These are phyloP conservation scores for Amesomyces nigricolor DNA, from an alignment of 2,329 filamentous ascomycete genomes.

Conservation along the genomic window DNA sequence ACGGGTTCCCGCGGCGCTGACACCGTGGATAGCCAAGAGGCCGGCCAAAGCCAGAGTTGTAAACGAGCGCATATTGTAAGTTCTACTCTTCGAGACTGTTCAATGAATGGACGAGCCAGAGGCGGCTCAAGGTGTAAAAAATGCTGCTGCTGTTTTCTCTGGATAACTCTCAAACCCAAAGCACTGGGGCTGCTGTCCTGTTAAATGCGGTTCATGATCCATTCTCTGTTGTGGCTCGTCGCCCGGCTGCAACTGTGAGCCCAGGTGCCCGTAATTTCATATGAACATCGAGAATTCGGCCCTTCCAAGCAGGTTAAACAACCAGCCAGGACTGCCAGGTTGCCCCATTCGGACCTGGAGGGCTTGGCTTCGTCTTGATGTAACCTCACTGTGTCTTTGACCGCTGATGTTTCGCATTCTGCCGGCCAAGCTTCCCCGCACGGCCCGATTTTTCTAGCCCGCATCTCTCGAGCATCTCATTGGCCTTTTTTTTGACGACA, in stretches of 20 bases:
- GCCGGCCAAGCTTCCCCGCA: not conserved
- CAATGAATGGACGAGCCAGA: not conserved
- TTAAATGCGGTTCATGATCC: not conserved
- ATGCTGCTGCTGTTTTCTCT: not conserved
- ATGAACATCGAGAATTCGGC: not conserved
- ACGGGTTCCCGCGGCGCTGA: not conserved
- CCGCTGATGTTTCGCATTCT: not conserved
- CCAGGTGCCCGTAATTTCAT: not conserved
- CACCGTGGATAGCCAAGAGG: constrained; percentile 3
- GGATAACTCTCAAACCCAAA: not conserved
- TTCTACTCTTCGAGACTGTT: not conserved
- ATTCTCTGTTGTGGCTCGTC: not conserved
- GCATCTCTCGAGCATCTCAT: too few species aligned
- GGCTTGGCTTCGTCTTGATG: not conserved
- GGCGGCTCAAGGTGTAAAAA: too few species aligned
- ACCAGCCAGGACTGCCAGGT: not conserved
- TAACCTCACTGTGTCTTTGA: too few species aligned
- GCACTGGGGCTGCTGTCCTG: not conserved
- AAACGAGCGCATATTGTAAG: constrained; percentile 4
- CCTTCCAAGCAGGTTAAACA: not conserved
- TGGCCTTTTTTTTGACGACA: too few species aligned
- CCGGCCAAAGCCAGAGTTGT: not conserved
- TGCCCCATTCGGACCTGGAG: not conserved
- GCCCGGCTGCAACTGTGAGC: too few species aligned
- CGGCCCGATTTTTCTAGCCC: constrained; percentile 31